phyloP scores from a whole-genome alignment of 2,329 filamentous ascomycete species.

The Metarhizium humberi region DNA sequence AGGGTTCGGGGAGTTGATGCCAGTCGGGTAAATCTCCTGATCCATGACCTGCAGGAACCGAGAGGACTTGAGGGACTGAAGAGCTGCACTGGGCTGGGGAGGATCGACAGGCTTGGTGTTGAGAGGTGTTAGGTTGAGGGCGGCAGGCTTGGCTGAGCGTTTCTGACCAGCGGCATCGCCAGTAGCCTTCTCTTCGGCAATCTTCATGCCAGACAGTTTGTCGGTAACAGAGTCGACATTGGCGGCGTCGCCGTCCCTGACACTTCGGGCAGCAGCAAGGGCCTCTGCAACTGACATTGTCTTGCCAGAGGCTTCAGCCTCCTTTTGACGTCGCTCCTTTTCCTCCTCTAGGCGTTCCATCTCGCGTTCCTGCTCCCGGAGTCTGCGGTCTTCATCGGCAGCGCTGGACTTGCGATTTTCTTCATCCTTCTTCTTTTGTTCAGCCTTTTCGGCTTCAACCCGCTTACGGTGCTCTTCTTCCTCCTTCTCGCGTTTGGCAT shows the following conservation, averaged over 20 bases:
- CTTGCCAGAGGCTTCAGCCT: conserved; percentile 40
- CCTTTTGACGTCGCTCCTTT: conserved; percentile 47
- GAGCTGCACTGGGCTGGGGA: conserved; percentile 83
- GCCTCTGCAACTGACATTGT: conserved; percentile 41
- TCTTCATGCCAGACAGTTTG: conserved; percentile 43
- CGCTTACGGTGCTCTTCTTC: conserved; percentile 39
- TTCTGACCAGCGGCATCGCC: conserved; percentile 43
- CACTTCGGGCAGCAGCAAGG: conserved; percentile 29
- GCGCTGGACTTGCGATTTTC: conserved; percentile 33
- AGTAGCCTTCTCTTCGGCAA: conserved; percentile 34
- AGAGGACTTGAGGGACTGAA: conserved; percentile 87
- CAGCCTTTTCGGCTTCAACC: conserved; percentile 32
- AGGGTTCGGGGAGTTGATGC: conserved; percentile 83
- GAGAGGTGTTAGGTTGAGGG: conserved; percentile 74
- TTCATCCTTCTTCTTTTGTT: conserved; percentile 41
- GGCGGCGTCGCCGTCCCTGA: conserved; percentile 28
- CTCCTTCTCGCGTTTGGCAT: conserved; percentile 38
- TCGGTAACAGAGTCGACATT: conserved; percentile 31
- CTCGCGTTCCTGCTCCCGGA: conserved; percentile 63
- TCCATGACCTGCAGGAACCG: conserved; percentile 76
- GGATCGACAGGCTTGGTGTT: conserved; percentile 83
- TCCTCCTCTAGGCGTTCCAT: conserved; percentile 67
- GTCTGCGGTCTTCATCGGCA: conserved; percentile 53
- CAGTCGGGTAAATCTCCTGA: conserved; percentile 71
- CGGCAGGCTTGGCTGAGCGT: conserved; percentile 64